A percentile compares a stretch with the other conserved stretches of the same genome.
These are phyloP conservation scores for Crocinoboletus sp. DNA, from an alignment of 1,284 basidiomycete genomes.

Conservation along the genomic window DNA sequence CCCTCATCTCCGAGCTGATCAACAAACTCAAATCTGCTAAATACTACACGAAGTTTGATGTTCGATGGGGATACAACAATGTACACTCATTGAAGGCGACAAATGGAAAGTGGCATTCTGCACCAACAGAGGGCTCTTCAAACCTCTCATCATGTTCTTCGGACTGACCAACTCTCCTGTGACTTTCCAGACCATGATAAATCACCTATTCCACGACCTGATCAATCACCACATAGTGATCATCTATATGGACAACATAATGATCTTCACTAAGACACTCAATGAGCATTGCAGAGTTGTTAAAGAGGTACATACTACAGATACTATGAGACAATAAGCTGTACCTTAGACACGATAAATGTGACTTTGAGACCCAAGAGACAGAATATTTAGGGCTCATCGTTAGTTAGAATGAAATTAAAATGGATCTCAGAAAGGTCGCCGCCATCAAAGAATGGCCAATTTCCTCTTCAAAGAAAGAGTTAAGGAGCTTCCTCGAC, in stretches of 20 bases:
- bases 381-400: background rate
- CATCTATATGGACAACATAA: background rate
- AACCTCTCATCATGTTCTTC: background rate
- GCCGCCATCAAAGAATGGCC: background rate
- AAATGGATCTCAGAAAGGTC: background rate
- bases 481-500: fast-evolving
- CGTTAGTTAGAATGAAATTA: fast-evolving
- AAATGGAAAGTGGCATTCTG: background rate
- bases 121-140: background rate
- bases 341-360: background rate
- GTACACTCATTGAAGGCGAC: too few species aligned
- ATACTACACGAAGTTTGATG: too few species aligned
- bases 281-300: background rate
- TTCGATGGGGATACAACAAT: too few species aligned
- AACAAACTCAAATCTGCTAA: too few species aligned
- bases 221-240: background rate
- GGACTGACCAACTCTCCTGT: background rate
- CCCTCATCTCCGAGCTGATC: too few species aligned
- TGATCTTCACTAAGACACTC: background rate
- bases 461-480: fast-evolving
- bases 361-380: background rate
- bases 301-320: background rate
- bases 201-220: background rate
- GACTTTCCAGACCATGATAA: background rate
- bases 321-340: fast-evolving